Conservation (phyloP, 2,329 filamentous ascomycete genomes). For the Trichoderma hamatum region DNA sequence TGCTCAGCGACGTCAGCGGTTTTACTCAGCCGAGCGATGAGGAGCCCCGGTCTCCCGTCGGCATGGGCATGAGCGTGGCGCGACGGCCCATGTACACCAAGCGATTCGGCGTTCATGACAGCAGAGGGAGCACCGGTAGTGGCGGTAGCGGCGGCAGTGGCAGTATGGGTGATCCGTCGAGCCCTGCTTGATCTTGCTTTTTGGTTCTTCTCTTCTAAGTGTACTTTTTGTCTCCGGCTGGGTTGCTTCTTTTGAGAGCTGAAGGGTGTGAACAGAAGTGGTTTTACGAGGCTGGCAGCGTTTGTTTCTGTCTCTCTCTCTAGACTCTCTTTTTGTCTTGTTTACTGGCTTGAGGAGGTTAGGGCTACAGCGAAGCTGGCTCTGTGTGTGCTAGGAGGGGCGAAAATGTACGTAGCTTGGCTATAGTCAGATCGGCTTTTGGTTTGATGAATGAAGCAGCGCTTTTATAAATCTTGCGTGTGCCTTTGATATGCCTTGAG, state of each 20-base stretch:
- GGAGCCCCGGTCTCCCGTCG: slow-evolving; percentile 40
- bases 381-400: background rate
- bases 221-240: background rate
- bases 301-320: background rate
- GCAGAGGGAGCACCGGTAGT: slow-evolving; percentile 45
- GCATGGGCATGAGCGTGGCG: slow-evolving; percentile 15
- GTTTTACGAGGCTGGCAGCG: background rate
- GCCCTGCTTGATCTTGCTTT: slow-evolving; percentile 42
- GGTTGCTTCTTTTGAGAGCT: slow-evolving; percentile 7
- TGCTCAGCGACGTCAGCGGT: slow-evolving; percentile 68
- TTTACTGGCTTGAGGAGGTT: background rate
- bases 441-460: slow-evolving; percentile 26
- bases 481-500: background rate
- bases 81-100: slow-evolving; percentile 26
- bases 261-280: background rate
- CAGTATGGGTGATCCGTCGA: slow-evolving; percentile 56
- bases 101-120: slow-evolving; percentile 32
- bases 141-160: slow-evolving; percentile 53
- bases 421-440: slow-evolving; percentile 19
- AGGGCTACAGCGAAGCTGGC: background rate
- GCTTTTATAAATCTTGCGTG: slow-evolving; percentile 5
- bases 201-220: background rate
- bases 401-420: slow-evolving; percentile 19
- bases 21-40: slow-evolving; percentile 65
- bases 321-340: background rate